Base-by-base conservation (phyloP, 768 basidiomycete genomes). In the Naematelia encephala region DNA sequence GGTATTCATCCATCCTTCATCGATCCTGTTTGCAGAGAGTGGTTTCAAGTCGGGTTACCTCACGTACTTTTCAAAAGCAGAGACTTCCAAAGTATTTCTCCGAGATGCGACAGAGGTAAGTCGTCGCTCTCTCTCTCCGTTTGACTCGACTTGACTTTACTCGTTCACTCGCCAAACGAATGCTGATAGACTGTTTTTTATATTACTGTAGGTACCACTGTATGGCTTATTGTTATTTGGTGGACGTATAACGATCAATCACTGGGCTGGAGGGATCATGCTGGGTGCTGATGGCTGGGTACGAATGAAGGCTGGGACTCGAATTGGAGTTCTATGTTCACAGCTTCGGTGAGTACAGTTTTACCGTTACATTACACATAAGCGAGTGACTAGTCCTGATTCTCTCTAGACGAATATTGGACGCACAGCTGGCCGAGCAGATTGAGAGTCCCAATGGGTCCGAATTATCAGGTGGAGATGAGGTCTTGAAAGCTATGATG, bases 151-250 rank as follows among this genome's bases (percentile, higher is more conserved):
- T 23, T 26, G 54, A 0, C 4, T 22, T 34, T 14, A 14, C 12
- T 16, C 28, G 16, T 16, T 22, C 14, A 10, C 50, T 11, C 29
- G 12, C 21, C 26, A 28, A 43, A 43, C 12, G 19, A 43, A 43
- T 43, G n/a, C n/a, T n/a, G n/a, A n/a, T n/a, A n/a, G n/a, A n/a
- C n/a, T n/a, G n/a, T n/a, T n/a, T n/a, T n/a, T n/a, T n/a, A n/a
- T n/a, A n/a, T n/a, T n/a, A n/a, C n/a, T n/a, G n/a, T 51, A 91
- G 88, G 82, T 92, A n/a, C 90, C 91, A 4, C 78, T 91, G n/a
- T 93, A 90, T 72, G 88, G 85, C 0, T 78, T 93, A 13, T 77
- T 96, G 26, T 80, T 96, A 5, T 91, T 94, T 66, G 91, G 91
- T 1, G 91, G 90, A 0, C 80, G 82, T 3, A 84, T 96, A 16